Evolutionary conservation across 2,329 filamentous ascomycete genomes (phyloP).

Genomic region (Talaromyces sp.): DNA sequence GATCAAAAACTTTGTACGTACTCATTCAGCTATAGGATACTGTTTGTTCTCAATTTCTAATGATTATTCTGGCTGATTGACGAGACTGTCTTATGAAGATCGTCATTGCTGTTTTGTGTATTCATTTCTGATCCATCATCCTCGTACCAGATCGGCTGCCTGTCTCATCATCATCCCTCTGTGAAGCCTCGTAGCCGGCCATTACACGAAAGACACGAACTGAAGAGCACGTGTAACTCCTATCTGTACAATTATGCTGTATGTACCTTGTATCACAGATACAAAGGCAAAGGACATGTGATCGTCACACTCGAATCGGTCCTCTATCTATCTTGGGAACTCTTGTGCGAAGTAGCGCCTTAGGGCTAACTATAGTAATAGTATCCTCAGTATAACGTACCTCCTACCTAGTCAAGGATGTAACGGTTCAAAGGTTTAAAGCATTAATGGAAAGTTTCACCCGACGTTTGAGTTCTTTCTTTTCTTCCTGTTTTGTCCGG

Average conservation of each 20-base stretch:
- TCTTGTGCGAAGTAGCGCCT: not conserved
- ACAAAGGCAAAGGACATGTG: not conserved
- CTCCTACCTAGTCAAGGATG: too few species aligned
- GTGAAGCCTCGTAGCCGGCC: not conserved
- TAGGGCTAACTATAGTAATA: not conserved
- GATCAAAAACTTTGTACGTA: too few species aligned
- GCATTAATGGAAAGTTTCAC: not conserved
- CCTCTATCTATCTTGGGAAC: slow-evolving; percentile 1
- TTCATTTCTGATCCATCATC: not conserved
- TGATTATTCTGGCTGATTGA: too few species aligned
- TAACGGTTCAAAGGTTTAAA: not conserved
- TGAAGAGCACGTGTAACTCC: too few species aligned
- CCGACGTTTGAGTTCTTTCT: not conserved
- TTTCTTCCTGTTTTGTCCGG: not conserved
- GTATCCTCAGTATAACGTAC: not conserved
- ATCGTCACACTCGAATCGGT: not conserved
- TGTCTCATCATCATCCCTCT: not conserved
- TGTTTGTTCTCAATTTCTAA: too few species aligned
- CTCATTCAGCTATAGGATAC: too few species aligned
- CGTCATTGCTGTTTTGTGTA: not conserved
- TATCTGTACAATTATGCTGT: too few species aligned
- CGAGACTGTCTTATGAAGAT: not conserved
- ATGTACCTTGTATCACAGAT: too few species aligned
- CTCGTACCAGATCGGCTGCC: not conserved
- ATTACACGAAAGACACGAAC: too few species aligned